Evolutionary conservation across 805 yeast genomes (phyloP).

Genomic region (Kazachstania africana): DNA sequence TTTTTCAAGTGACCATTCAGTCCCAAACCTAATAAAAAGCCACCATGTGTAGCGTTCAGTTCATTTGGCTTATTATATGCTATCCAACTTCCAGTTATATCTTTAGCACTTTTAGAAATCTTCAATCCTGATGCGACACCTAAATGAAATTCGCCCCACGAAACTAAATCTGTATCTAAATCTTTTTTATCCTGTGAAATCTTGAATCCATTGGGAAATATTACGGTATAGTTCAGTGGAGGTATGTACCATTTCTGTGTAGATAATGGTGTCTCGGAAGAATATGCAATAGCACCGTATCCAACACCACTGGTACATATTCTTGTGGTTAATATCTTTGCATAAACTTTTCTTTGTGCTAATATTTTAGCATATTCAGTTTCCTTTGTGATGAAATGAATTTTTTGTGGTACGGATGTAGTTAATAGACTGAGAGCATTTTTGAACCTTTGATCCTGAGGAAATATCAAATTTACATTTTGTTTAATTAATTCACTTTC

Average conservation of each 20-base stretch:
- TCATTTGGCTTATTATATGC: conserved; percentile 68
- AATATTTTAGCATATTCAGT: conserved; percentile 46
- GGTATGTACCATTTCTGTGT: conserved; percentile 70
- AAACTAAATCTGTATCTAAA: conserved; percentile 34
- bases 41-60: conserved; percentile 79
- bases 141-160: conserved; percentile 84
- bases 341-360: conserved; percentile 43
- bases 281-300: conserved; percentile 20
- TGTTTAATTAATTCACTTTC: conserved; percentile 1
- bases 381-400: conserved; percentile 24
- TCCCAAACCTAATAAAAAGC: conserved; percentile 86
- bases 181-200: conserved; percentile 44
- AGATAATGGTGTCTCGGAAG: conserved; percentile 52
- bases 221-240: conserved; percentile 38
- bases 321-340: conserved; percentile 51
- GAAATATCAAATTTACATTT: conserved; percentile 46
- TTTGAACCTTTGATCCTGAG: conserved; percentile 64
- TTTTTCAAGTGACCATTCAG: conserved; percentile 74
- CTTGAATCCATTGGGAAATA: conserved; percentile 58
- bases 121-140: conserved; percentile 84
- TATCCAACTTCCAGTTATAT: conserved; percentile 74
- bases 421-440: conserved; percentile 63
- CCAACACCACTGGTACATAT: conserved; percentile 43
- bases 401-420: conserved; percentile 13
- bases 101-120: conserved; percentile 54